phyloP scores from a whole-genome alignment of 192 early-diverging fungal species.

The Coemansia brasiliensis region DNA sequence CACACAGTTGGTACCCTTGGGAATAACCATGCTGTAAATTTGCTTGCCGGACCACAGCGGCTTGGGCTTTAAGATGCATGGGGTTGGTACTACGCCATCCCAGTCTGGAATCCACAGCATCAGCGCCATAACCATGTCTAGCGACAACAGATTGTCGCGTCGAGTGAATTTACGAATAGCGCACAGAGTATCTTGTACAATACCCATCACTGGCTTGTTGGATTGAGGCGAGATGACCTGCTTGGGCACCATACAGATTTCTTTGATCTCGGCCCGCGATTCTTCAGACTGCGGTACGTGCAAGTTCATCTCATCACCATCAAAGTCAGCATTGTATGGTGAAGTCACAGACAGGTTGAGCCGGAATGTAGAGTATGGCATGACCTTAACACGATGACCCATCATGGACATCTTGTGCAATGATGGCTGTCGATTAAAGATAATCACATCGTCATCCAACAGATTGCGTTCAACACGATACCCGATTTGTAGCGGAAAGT shows the following conservation, averaged over 20 bases:
- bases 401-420: slow-evolving; percentile 99
- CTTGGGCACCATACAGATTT: slow-evolving; percentile 97
- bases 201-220: slow-evolving; percentile 99
- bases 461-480: slow-evolving; percentile 95
- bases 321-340: slow-evolving; percentile 99
- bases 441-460: slow-evolving; percentile 91
- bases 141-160: slow-evolving; percentile 84
- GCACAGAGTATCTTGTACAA: slow-evolving; percentile 98
- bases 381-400: slow-evolving; percentile 94
- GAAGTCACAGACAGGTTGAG: slow-evolving; percentile 95
- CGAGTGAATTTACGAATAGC: slow-evolving; percentile 94
- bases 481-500: slow-evolving; percentile 85
- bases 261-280: slow-evolving; percentile 90
- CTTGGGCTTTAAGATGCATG: slow-evolving; percentile 93
- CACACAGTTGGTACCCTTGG: slow-evolving; percentile 88
- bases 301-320: slow-evolving; percentile 99
- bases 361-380: slow-evolving; percentile 99
- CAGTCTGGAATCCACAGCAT: slow-evolving; percentile 95
- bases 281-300: slow-evolving; percentile 98
- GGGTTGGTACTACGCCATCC: slow-evolving; percentile 90
- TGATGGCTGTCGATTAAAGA: slow-evolving; percentile 99
- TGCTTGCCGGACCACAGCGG: slow-evolving; percentile 99
- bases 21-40: slow-evolving; percentile 88
- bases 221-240: slow-evolving; percentile 97
- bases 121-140: slow-evolving; percentile 93